phyloP scores from a whole-genome alignment of 345 rosid species.

The Geranium brycei region DNA sequence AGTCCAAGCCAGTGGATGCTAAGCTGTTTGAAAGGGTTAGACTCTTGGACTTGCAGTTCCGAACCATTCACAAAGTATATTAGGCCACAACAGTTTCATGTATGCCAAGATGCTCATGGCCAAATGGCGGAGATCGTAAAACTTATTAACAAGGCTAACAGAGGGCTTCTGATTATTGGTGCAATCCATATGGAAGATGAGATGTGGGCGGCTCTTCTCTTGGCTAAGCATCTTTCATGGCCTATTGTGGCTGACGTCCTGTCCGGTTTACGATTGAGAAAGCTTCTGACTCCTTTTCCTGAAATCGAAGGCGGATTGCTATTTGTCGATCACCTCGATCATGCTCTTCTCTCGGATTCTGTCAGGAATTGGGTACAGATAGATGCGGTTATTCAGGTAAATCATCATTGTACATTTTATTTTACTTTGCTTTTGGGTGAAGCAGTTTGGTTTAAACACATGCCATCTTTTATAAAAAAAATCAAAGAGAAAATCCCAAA shows the following conservation, averaged over 20 bases:
- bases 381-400: conserved; percentile 78
- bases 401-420: background rate
- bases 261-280: conserved; percentile 84
- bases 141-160: conserved; percentile 36
- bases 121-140: conserved; percentile 43
- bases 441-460: background rate
- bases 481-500: too few species aligned
- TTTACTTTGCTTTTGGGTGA: background rate
- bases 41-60: conserved; percentile 52
- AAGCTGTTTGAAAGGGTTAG: conserved; percentile 71
- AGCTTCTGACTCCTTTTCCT: conserved; percentile 35
- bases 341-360: conserved; percentile 60
- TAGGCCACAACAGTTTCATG: conserved; percentile 30
- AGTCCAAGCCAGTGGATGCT: conserved; percentile 43
- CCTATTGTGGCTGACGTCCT: conserved; percentile 82
- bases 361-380: conserved; percentile 41
- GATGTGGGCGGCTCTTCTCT: conserved; percentile 74
- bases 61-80: conserved; percentile 78
- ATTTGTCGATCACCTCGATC: conserved; percentile 81
- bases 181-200: conserved; percentile 70
- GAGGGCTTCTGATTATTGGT: conserved; percentile 63
- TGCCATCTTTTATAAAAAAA: too few species aligned
- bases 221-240: conserved; percentile 79
- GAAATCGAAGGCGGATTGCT: conserved; percentile 27
- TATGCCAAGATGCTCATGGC: conserved; percentile 13